Conservation (phyloP, 2,329 filamentous ascomycete species). For the Pezicula carpinea region DNA sequence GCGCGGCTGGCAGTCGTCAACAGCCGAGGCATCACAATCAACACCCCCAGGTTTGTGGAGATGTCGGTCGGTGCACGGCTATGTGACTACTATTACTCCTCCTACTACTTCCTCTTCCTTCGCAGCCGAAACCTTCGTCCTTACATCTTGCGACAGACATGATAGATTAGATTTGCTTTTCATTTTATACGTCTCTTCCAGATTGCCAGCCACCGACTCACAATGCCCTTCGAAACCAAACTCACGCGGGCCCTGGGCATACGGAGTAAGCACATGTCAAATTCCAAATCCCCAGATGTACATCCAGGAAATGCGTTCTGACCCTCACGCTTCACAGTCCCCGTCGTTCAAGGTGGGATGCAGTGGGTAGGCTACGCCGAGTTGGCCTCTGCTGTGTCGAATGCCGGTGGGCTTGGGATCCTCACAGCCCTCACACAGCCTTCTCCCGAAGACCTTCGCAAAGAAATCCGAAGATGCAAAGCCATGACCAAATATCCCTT, state of each 20-base stretch:
- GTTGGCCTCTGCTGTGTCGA: constrained; percentile 70
- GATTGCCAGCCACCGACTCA: constrained; percentile 3
- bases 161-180: background rate
- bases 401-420: constrained; percentile 78
- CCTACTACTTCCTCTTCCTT: too few relatives aligned
- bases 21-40: too few relatives aligned
- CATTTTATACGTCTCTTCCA: background rate
- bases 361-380: constrained; percentile 81
- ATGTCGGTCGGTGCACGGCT: too few relatives aligned
- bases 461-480: constrained; percentile 85
- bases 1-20: too few relatives aligned
- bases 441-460: constrained; percentile 83
- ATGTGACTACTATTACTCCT: background rate
- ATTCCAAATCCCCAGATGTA: too few relatives aligned
- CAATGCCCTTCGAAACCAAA: constrained; percentile 35
- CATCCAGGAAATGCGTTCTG: constrained; percentile 10
- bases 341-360: constrained; percentile 83
- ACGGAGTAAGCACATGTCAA: constrained; percentile 5
- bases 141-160: background rate
- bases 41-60: too few relatives aligned
- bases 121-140: background rate
- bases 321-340: constrained; percentile 46
- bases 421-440: constrained; percentile 90
- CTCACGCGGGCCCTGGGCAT: constrained; percentile 21
- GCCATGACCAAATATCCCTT: constrained; percentile 77